Base-by-base conservation (phyloP, 2,329 filamentous ascomycete species). In the Epichloe aotearoae region DNA sequence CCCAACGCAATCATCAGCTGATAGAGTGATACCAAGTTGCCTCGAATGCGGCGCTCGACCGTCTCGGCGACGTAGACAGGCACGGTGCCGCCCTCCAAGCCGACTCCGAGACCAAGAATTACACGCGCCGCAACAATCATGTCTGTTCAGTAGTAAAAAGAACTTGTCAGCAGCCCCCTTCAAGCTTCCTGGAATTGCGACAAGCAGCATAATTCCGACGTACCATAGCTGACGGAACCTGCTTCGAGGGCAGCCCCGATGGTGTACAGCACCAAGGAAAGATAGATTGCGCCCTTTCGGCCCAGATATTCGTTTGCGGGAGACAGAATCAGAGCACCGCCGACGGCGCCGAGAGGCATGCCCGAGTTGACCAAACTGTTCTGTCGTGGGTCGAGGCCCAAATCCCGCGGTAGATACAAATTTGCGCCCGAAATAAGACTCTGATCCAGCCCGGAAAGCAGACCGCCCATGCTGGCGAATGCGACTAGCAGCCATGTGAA, bases 1-100 rank as follows among this genome's bases (percentile, higher is more conserved):
- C 84, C 84, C 0, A 88, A 72, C 0, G 84, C 84, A 59, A 88
- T 88, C 66, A 84, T 86, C 66, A 87, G 79, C 61, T 88, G 84
- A 63, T 87, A 88, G 0, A 87, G 69, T 0, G 82, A 86, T 1
- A 88, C 84, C 47, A 88, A 66, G 62, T 87, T 87, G 56, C 84
- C 84, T 58, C 84, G 78, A 23, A 85, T 73, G 52, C 72, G 74
- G 34, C 79, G 73, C 58, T 84, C 81, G 42, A 86, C 83, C 0
- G 80, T 83, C 64, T 88, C 84, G 1, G 84, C 83, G 33, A 88
- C 83, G 55, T 88, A 88, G 50, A 87, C 80, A 1, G 83, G 83
- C 4, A 87, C 83, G 0, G 83, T 87, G 62, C 84, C 84, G 47
- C 83, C 83, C 61, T 87, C 84, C 2, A 87, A 72, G 66, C 84